A percentile compares a stretch with the other conserved stretches of the same genome.
phyloP scores from a whole-genome alignment of 2,329 filamentous ascomycete genomes.

The Aspergillus sojae region DNA sequence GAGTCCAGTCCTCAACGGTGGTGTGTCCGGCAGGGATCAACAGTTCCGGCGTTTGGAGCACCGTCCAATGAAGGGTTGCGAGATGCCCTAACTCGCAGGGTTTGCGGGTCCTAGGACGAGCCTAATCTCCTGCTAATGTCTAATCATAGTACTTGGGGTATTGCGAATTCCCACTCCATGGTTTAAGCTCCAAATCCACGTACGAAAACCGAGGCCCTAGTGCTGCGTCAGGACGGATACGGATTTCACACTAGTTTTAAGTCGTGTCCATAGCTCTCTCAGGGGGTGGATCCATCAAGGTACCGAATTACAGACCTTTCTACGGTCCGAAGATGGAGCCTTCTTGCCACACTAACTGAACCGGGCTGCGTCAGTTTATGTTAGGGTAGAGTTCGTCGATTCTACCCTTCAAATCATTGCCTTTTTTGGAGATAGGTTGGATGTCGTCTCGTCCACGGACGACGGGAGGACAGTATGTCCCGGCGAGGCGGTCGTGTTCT shows the following conservation, averaged over 20 bases:
- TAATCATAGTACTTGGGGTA: background rate
- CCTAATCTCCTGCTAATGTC: constrained; percentile 3
- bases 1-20: background rate
- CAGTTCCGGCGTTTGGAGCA: background rate
- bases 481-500: background rate
- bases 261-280: background rate
- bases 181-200: background rate
- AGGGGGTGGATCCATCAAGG: background rate
- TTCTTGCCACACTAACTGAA: background rate
- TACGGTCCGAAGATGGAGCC: background rate
- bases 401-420: background rate
- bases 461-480: background rate
- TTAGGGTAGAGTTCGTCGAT: background rate
- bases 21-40: background rate
- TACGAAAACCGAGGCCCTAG: background rate
- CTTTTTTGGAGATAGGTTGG: background rate
- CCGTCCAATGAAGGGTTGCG: background rate
- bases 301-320: background rate
- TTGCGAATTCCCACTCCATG: background rate
- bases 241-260: background rate
- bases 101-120: background rate
- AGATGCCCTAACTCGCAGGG: background rate
- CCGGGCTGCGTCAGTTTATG: background rate
- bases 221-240: background rate
- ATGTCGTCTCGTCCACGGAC: background rate